Conservation (phyloP, 1,284 basidiomycete species). For the Apiotrichum sp. region DNA sequence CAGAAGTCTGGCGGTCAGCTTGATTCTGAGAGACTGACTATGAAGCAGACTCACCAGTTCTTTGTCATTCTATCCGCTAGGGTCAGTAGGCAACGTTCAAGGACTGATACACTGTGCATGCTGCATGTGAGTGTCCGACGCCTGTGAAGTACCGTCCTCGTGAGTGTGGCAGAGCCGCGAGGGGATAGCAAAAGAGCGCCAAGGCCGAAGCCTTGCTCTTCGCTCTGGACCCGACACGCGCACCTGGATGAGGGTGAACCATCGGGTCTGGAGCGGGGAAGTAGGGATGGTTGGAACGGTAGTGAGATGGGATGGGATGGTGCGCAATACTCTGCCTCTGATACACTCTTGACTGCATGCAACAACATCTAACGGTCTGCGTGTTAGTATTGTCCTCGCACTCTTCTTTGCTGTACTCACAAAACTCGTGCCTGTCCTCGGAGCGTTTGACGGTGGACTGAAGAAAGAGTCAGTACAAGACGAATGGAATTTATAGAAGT, state of each 20-base stretch:
- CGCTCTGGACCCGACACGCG: constrained; percentile 17
- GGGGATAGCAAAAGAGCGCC: constrained; percentile 23
- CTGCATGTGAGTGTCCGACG: constrained; percentile 18
- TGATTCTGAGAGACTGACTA: too few species aligned
- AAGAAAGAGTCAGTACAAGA: constrained; percentile 45
- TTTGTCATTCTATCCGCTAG: too few species aligned
- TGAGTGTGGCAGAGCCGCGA: constrained; percentile 12
- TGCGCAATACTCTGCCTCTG: too few species aligned
- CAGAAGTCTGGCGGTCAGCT: constrained; percentile 1
- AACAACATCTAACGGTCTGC: constrained; percentile 26
- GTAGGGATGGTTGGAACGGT: background rate
- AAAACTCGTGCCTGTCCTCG: constrained; percentile 93
- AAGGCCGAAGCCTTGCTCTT: constrained; percentile 14
- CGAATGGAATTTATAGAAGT: too few species aligned
- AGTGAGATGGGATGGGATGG: background rate
- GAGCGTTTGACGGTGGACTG: constrained; percentile 81
- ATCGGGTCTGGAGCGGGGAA: constrained; percentile 7
- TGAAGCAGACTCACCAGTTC: constrained; percentile 2
- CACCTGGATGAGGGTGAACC: constrained; percentile 22
- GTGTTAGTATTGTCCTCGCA: constrained; percentile 5
- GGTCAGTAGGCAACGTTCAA: too few species aligned
- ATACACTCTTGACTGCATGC: constrained; percentile 6
- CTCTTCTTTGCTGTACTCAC: constrained; percentile 52
- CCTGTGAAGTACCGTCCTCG: constrained; percentile 24
- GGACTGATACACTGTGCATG: background rate